These are phyloP conservation scores for Penicillium maclennaniae DNA, from an alignment of 495 filamentous ascomycete species.

Conservation along the genomic window DNA sequence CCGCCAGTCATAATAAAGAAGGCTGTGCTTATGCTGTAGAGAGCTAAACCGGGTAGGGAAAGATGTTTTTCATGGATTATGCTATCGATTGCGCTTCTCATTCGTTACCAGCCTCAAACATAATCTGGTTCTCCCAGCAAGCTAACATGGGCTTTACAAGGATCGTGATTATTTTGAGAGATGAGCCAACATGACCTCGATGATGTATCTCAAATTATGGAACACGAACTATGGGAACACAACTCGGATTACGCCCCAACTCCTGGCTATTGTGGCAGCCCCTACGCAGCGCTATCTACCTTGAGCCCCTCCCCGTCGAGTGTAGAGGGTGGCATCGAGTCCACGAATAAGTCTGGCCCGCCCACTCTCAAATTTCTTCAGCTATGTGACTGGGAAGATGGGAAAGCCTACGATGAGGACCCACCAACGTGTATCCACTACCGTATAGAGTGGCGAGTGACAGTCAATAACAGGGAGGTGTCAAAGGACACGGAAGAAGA, in stretches of 20 bases:
- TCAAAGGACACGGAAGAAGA: too few species aligned
- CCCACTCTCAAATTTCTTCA: too few species aligned
- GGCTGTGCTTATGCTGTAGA: conserved; percentile 11
- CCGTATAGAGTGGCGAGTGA: too few species aligned
- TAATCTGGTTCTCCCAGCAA: conserved; percentile 1
- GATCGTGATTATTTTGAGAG: not conserved
- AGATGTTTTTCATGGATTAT: conserved; percentile 3
- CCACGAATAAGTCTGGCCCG: too few species aligned
- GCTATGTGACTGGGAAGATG: too few species aligned
- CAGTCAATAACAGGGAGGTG: too few species aligned
- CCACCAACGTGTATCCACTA: too few species aligned
- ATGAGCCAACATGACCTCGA: conserved; percentile 6
- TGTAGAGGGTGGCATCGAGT: too few species aligned
- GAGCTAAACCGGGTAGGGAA: conserved; percentile 12
- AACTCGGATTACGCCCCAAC: too few species aligned
- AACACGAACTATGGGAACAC: conserved; percentile 2
- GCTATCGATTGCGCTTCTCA: not conserved
- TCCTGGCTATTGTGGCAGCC: conserved; percentile 3
- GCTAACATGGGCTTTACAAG: conserved; percentile 8
- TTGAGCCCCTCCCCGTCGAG: conserved; percentile 6
- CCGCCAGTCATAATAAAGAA: conserved; percentile 6
- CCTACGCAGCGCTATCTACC: conserved; percentile 2
- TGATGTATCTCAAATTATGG: not conserved
- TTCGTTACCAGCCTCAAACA: conserved; percentile 3
- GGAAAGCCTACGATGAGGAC: too few species aligned